Conservation (phyloP, 2,329 filamentous ascomycete species). For the Neofusicoccum laricinum region DNA sequence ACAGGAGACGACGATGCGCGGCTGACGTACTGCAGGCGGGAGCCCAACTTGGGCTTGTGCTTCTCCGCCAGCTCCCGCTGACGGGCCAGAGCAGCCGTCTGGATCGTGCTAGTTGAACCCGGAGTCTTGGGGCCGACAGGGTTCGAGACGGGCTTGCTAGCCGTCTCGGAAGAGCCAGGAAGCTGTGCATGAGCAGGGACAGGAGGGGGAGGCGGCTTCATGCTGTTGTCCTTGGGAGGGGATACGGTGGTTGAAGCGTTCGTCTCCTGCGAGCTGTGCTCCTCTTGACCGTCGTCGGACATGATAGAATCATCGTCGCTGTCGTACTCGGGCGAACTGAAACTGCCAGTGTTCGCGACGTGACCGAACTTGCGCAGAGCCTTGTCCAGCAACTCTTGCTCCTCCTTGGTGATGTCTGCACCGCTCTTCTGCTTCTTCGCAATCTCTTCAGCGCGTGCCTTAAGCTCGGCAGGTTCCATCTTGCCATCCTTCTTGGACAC, state of each 20-base stretch:
- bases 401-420: neutral
- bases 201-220: conserved; percentile 32
- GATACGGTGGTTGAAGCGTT: conserved; percentile 15
- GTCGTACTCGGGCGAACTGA: conserved; percentile 26
- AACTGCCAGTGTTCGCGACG: conserved; percentile 20
- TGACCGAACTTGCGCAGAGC: conserved; percentile 18
- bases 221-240: conserved; percentile 25
- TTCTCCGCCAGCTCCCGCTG: conserved; percentile 5
- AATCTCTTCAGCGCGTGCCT: conserved; percentile 1
- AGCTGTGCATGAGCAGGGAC: conserved; percentile 33
- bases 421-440: neutral
- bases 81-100: conserved; percentile 5
- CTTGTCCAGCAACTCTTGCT: neutral
- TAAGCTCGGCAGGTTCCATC: neutral
- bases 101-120: neutral
- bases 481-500: neutral
- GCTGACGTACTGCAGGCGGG: neutral
- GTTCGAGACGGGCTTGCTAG: neutral
- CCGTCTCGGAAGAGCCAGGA: conserved; percentile 16
- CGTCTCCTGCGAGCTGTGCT: neutral
- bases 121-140: neutral
- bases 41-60: conserved; percentile 12
- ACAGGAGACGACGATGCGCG: conserved; percentile 4
- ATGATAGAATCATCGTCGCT: conserved; percentile 21
- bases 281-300: neutral